A percentile compares a stretch with the other conserved stretches of the same genome.
Evolutionary conservation across 306 rosid species (phyloP).

Genomic region (Elaeagnus macrophylla): DNA sequence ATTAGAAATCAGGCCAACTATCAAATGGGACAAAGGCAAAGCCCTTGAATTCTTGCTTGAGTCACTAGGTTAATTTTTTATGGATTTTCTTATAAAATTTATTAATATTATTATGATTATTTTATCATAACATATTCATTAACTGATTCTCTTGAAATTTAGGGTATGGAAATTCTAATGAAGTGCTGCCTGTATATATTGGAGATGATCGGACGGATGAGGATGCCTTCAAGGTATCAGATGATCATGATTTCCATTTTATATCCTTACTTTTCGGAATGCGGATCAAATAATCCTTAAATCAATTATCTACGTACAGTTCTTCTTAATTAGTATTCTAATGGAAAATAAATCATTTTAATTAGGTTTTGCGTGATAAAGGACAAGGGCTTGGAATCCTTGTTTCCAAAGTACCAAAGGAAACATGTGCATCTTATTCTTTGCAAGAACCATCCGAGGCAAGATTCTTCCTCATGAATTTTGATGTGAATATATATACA

Average conservation of each 20-base stretch:
- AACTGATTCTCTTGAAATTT: not conserved
- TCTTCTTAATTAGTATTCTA: no score
- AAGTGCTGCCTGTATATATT: conserved; percentile 70
- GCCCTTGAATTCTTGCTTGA: conserved; percentile 78
- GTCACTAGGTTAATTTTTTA: conserved; percentile 41
- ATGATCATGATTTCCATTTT: not conserved
- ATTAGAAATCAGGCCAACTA: conserved; percentile 76
- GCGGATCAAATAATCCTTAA: no score
- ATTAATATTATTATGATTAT: not conserved
- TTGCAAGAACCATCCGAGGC: conserved; percentile 89
- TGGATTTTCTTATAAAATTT: not conserved
- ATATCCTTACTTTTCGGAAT: no score
- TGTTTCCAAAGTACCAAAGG: conserved; percentile 72
- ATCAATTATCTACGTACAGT: no score
- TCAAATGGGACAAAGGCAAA: conserved; percentile 96
- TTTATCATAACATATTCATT: not conserved
- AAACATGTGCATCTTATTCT: conserved; percentile 72
- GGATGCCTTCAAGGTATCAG: conserved; percentile 81
- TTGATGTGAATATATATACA: no score
- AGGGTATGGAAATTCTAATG: conserved; percentile 66
- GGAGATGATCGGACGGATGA: conserved; percentile 95
- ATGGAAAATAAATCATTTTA: not conserved
- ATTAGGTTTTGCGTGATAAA: conserved; percentile 55
- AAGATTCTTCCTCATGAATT: not conserved
- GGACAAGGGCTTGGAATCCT: conserved; percentile 85